Base-by-base conservation (phyloP, 805 yeast species). In the Candida vartiovaarae region DNA sequence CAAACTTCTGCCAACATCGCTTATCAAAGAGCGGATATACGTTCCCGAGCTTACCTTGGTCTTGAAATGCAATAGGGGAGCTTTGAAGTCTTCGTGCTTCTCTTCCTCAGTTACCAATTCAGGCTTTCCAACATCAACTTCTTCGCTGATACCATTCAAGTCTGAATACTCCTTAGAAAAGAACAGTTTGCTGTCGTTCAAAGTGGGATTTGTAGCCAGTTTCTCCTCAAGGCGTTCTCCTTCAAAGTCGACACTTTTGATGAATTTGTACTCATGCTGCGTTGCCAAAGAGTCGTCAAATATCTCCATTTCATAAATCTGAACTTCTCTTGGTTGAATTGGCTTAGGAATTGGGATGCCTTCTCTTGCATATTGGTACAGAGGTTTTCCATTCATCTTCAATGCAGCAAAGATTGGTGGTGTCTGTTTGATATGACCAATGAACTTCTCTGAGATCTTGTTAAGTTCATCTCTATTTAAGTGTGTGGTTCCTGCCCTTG, bases 321-420 rank as follows among this genome's bases (percentile, higher is more conserved):
- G 71, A 10, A 88, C 88, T 28, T 78, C 76, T 52, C 99, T 73
- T 2, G 85, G 75, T 55, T 84, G 80, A 41, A 95, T 87, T n/a
- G 82, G 75, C 40, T 77, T 74, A 0, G 99, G 99, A 23, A 93
- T 70, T 0, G 96, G 91, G 26, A 75, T 67, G 0, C 95, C 95
- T 49, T 84, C 77, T 50, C 99, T 73, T 2, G 99, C 99, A 61
- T 93, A 93, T 55, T 91, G 96, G 60, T 95, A 89, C 39, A 95
- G 67, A 4, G 95, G 95, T 64, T 82, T 88, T 15, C 99, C 99
- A 58, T 88, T 82, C 80, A 95, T 84, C 59, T 91, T 91, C 46
- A 95, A 68, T 0, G 99, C 99, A 15, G 96, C 86, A 62, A 78
- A 93, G 10, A 93, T 82, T 0, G 99, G 99, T 9, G 99, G 99